Evolutionary conservation across 2,329 filamentous ascomycete species (phyloP).

Genomic region (Leptodontidium sp.): DNA sequence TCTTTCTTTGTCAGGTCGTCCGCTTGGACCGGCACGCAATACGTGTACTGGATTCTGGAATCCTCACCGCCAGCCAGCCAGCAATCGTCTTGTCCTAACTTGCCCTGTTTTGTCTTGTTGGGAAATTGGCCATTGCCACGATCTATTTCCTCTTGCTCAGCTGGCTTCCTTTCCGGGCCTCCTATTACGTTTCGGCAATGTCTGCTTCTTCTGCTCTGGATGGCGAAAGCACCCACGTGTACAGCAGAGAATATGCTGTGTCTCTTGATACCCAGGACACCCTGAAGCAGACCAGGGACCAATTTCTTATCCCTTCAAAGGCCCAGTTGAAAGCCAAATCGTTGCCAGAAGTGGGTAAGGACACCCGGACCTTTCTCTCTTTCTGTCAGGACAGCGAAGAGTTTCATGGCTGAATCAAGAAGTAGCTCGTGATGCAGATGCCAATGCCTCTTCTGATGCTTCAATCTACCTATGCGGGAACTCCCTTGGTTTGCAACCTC

Average conservation of each 20-base stretch:
- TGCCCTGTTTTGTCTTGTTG: conserved; percentile 10
- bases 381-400: conserved; percentile 12
- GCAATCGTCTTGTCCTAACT: too few species aligned
- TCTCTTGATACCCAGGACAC: conserved; percentile 67
- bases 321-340: conserved; percentile 67
- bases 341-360: conserved; percentile 41
- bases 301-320: conserved; percentile 82
- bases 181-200: conserved; percentile 41
- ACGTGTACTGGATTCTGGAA: conserved; percentile 22
- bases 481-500: conserved; percentile 79
- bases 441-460: conserved; percentile 31
- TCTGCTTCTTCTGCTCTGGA: conserved; percentile 25
- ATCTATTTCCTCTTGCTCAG: conserved; percentile 19
- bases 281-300: conserved; percentile 66
- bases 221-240: conserved; percentile 36
- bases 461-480: conserved; percentile 81
- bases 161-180: conserved; percentile 30
- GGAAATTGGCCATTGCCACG: conserved; percentile 18
- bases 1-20: conserved; percentile 10
- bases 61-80: conserved; percentile 25
- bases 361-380: conserved; percentile 5
- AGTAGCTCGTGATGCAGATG: conserved; percentile 32
- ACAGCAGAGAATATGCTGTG: conserved; percentile 44
- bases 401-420: conserved; percentile 19
- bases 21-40: conserved; percentile 29